A percentile compares a stretch with the other conserved stretches of the same genome.
phyloP scores from a whole-genome alignment of 73 alveolate species.

The Tetrahymena borealis region DNA sequence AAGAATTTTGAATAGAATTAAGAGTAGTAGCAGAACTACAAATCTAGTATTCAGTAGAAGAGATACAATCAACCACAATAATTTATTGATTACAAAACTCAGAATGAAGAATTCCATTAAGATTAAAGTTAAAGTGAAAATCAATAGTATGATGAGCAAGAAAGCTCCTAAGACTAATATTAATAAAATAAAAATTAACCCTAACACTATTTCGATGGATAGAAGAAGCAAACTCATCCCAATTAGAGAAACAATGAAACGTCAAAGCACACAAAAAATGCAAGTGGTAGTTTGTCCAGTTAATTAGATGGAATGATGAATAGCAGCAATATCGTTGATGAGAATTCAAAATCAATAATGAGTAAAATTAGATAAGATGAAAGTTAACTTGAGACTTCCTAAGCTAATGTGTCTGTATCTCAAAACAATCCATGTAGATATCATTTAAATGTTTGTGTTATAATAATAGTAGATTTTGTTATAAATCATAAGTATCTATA shows the following conservation, averaged over 20 bases:
- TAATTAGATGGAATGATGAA: too few relatives aligned
- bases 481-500: neutral
- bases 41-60: neutral
- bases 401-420: neutral
- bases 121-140: neutral
- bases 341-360: neutral
- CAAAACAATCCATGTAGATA: neutral
- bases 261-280: neutral
- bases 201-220: neutral
- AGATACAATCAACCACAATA: neutral
- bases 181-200: neutral
- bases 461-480: neutral
- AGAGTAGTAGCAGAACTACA: neutral
- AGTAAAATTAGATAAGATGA: neutral
- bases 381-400: neutral
- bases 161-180: neutral
- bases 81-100: neutral
- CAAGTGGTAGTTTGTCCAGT: neutral
- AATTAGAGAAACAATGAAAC: neutral
- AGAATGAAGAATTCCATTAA: neutral
- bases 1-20: neutral
- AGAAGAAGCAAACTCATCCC: neutral
- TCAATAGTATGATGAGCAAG: neutral
- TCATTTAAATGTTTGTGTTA: neutral
- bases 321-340: neutral